These are phyloP conservation scores for Colletotrichum filicis DNA, from an alignment of 2,329 filamentous ascomycete genomes.

Conservation along the genomic window DNA sequence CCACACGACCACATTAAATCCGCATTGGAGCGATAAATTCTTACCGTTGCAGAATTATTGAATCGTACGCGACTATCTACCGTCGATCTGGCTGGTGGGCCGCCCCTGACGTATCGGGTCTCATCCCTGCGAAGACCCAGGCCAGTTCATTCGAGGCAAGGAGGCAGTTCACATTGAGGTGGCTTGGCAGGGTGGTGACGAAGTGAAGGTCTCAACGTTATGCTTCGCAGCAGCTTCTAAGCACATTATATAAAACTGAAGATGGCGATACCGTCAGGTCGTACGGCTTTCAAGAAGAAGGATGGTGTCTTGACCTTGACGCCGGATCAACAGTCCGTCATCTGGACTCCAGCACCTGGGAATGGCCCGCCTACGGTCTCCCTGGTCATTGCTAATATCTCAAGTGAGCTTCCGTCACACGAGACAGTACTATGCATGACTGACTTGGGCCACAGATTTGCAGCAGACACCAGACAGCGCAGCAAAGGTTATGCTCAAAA, in stretches of 20 bases:
- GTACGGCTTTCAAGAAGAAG: conserved; percentile 92
- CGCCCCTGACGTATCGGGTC: conserved; percentile 19
- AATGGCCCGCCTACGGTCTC: conserved; percentile 73
- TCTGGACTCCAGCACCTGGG: conserved; percentile 80
- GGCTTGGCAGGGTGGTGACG: conserved; percentile 11
- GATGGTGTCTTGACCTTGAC: conserved; percentile 85
- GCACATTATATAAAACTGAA: neutral
- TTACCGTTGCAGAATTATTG: neutral
- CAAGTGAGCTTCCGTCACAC: conserved; percentile 67
- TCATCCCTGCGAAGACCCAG: conserved; percentile 6
- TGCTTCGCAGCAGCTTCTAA: conserved; percentile 5
- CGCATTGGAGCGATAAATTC: neutral
- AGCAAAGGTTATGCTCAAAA: conserved; percentile 92
- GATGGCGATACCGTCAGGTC: conserved; percentile 72
- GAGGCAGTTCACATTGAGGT: neutral
- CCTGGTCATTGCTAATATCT: conserved; percentile 80
- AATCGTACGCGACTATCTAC: neutral
- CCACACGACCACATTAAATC: neutral
- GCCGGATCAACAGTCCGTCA: conserved; percentile 77
- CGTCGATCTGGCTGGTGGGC: conserved; percentile 24
- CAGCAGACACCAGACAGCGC: conserved; percentile 93
- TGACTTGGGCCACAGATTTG: conserved; percentile 70
- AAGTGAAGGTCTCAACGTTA: neutral
- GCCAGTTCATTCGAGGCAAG: neutral
- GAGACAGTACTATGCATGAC: neutral